phyloP scores from a whole-genome alignment of 805 yeast species.

The Candida boidinii region DNA sequence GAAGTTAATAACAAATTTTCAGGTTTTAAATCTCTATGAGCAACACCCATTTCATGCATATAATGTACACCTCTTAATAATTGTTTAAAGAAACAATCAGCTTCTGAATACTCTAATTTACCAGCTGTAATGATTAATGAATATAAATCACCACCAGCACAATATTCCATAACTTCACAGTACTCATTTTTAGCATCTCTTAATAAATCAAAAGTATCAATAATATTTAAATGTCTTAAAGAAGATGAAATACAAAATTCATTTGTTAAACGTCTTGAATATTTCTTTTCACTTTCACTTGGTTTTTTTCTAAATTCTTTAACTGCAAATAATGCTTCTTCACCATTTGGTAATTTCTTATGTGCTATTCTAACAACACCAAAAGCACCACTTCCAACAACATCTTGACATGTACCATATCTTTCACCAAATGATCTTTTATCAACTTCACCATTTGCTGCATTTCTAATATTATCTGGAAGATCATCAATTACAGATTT shows the following conservation, averaged over 20 bases:
- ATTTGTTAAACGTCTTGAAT: constrained; percentile 64
- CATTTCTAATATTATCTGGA: constrained; percentile 3
- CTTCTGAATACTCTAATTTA: constrained; percentile 73
- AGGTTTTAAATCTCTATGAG: constrained; percentile 85
- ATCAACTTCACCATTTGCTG: constrained; percentile 17
- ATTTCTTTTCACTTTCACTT: constrained; percentile 55
- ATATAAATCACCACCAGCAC: constrained; percentile 76
- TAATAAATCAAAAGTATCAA: constrained; percentile 65
- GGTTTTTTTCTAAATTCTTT: constrained; percentile 68
- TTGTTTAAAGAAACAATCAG: constrained; percentile 87
- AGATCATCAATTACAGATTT: constrained; percentile 7
- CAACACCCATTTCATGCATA: constrained; percentile 86
- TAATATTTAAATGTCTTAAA: constrained; percentile 69
- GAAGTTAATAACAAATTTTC: constrained; percentile 73
- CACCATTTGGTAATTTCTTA: constrained; percentile 33
- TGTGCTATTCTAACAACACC: constrained; percentile 91
- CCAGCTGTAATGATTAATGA: constrained; percentile 68
- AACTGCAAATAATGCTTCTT: constrained; percentile 67
- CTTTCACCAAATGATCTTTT: constrained; percentile 67
- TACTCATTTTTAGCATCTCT: constrained; percentile 79
- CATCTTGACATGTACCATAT: constrained; percentile 92
- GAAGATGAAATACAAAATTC: constrained; percentile 81
- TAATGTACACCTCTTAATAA: constrained; percentile 74
- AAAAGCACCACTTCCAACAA: constrained; percentile 88
- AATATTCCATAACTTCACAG: constrained; percentile 80